phyloP scores from a whole-genome alignment of 371 early-diverging fungal species.

The Rhizopus microsporus region DNA sequence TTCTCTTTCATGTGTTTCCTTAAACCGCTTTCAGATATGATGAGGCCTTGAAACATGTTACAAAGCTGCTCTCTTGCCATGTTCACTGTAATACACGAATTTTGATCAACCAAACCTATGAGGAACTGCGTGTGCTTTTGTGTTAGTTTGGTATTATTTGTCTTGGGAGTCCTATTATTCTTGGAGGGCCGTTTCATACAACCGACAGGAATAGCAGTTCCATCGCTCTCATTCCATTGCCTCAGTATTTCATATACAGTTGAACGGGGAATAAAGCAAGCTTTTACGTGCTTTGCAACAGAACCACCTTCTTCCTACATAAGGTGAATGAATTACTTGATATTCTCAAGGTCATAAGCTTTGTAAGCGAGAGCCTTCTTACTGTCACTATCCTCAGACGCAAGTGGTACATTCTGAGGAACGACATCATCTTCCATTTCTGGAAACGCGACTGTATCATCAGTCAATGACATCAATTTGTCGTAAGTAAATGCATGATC shows the following conservation, averaged over 20 bases:
- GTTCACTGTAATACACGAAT: not conserved
- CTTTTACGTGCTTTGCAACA: slow-evolving; percentile 8
- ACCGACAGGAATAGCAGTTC: not conserved
- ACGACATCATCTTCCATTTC: not conserved
- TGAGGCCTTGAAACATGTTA: not conserved
- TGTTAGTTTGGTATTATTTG: not conserved
- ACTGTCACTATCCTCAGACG: not conserved
- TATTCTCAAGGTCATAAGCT: slow-evolving; percentile 5
- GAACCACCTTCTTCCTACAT: slow-evolving; percentile 3
- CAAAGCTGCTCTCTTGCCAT: not conserved
- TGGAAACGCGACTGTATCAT: not conserved
- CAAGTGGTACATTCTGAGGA: not conserved
- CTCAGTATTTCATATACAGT: slow-evolving; percentile 7
- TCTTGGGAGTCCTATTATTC: not conserved
- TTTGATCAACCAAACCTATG: not conserved
- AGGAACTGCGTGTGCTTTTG: slow-evolving; percentile 2
- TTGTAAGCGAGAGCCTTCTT: slow-evolving; percentile 6
- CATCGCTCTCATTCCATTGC: slow-evolving; percentile 5
- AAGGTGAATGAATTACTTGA: slow-evolving; percentile 1
- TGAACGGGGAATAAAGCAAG: slow-evolving; percentile 5
- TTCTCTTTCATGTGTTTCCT: slow-evolving; percentile 7
- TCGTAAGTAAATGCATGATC: slow-evolving; percentile 1
- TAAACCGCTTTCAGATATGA: not conserved
- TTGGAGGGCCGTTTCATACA: not conserved
- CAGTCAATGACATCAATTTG: slow-evolving; percentile 6